Conservation (phyloP, 768 basidiomycete species). For the Xerocomus spinulosus region DNA sequence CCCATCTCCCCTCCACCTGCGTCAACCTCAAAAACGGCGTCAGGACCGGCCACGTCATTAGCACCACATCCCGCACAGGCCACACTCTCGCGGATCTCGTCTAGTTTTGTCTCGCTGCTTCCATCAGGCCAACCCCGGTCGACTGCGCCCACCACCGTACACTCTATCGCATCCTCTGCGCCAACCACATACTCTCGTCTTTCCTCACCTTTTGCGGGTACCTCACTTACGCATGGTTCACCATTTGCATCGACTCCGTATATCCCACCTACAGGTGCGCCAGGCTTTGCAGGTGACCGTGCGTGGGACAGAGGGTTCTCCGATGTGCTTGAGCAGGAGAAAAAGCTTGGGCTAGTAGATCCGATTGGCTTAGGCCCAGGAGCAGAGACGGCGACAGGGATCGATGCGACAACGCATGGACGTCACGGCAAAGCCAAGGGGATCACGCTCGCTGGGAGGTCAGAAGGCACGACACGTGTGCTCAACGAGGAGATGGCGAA, state of each 20-base stretch:
- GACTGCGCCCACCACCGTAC: neutral
- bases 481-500: constrained; percentile 53
- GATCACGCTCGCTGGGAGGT: constrained; percentile 52
- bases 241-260: constrained; percentile 48
- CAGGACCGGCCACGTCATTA: neutral
- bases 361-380: constrained; percentile 38
- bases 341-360: constrained; percentile 35
- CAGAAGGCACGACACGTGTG: constrained; percentile 49
- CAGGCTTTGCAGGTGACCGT: constrained; percentile 66
- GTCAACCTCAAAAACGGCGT: neutral
- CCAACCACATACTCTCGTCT: constrained; percentile 12
- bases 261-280: constrained; percentile 60
- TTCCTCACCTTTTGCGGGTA: constrained; percentile 11
- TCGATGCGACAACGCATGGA: constrained; percentile 5
- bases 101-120: constrained; percentile 49
- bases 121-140: constrained; percentile 23
- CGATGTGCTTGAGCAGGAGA: constrained; percentile 42
- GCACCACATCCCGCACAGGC: constrained; percentile 26
- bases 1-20: neutral
- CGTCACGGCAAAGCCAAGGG: constrained; percentile 35
- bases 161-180: constrained; percentile 4
- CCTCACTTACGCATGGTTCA: constrained; percentile 39
- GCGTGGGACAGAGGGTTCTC: constrained; percentile 68
- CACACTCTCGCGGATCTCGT: constrained; percentile 43
- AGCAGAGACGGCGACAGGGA: constrained; percentile 16